Evolutionary conservation across 306 rosid species (phyloP).

Genomic region (Glycine latifolia): DNA sequence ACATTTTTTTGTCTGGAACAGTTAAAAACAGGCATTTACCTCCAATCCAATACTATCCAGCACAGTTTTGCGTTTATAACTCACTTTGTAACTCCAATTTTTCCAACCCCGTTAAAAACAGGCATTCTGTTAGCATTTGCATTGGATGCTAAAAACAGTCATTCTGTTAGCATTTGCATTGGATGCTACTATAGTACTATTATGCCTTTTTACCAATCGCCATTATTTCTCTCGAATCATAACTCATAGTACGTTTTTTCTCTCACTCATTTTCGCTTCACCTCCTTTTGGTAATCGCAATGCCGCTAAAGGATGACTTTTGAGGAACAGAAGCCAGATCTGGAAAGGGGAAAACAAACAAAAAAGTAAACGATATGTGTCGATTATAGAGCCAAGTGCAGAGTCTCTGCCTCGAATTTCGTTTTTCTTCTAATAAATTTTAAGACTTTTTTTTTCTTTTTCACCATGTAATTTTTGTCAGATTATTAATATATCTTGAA

Average conservation of each 20-base stretch:
- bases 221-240: conserved; percentile 3
- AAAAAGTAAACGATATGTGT: not conserved
- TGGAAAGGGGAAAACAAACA: conserved; percentile 1
- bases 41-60: too few relatives aligned
- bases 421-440: not conserved
- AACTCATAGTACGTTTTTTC: not conserved
- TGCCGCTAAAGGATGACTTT: not conserved
- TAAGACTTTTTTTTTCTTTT: too few relatives aligned
- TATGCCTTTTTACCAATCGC: conserved; percentile 12
- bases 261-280: not conserved
- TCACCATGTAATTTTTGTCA: too few relatives aligned
- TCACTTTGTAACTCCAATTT: not conserved
- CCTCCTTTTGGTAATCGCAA: not conserved
- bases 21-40: too few relatives aligned
- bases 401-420: not conserved
- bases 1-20: too few relatives aligned
- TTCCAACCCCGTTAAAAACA: not conserved
- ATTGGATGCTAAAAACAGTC: conserved; percentile 32
- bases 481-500: too few relatives aligned
- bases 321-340: conserved; percentile 10
- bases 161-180: conserved; percentile 14
- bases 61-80: not conserved
- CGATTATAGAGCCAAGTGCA: not conserved
- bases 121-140: not conserved
- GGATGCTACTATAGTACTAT: conserved; percentile 33